Base-by-base conservation (phyloP, 495 filamentous ascomycete species). In the Penicillium lagena region DNA sequence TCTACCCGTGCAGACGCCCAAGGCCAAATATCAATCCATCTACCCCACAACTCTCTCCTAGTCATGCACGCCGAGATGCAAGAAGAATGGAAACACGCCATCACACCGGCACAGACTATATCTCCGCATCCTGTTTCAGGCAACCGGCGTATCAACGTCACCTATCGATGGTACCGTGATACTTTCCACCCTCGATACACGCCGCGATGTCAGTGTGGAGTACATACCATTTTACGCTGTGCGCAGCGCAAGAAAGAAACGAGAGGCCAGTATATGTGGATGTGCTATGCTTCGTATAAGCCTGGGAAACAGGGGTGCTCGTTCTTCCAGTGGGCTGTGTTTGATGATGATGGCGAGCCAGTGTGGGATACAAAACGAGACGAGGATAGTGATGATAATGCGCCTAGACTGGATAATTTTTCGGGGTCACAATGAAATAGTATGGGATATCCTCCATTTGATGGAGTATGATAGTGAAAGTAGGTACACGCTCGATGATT, bases 51-150 rank as follows among this genome's bases (percentile, higher is more conserved):
- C 59, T 90, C 87, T 0, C 75, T 98, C 1, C 68, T 98, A 0
- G 68, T 96, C 5, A 98, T 98, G 93, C 89, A 96, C 58, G 88
- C 90, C 1, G 89, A 93, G 46, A 90, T 74, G 70, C 72, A 77
- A 42, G 73, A 78, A 35, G 67, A 73, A 57, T 80, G 75, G 70
- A 77, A 76, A 48, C 73, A 86, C 47, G 65, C 78, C 46, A 85
- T 98, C 37, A 66, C 77, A 1, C 85, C 90, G 0, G 81, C 86
- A 0, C 75, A 75, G 42, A 75, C 81, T 3, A 82, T 96, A 37
- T 83, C 85, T 43, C 85, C 85, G 10, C 93, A 98, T 63, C 87
- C 90, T 0, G 47, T 96, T 2, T 71, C 90, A 0, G 86, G 86
- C 1, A 87, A 81, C 50, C 75, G 79, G 36, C 75, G 93, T 34